Percentiles rank a stretch among this genome's conserved stretches.
Conservation (phyloP, 1,284 basidiomycete species). For the Ceratobasidium sp. region DNA sequence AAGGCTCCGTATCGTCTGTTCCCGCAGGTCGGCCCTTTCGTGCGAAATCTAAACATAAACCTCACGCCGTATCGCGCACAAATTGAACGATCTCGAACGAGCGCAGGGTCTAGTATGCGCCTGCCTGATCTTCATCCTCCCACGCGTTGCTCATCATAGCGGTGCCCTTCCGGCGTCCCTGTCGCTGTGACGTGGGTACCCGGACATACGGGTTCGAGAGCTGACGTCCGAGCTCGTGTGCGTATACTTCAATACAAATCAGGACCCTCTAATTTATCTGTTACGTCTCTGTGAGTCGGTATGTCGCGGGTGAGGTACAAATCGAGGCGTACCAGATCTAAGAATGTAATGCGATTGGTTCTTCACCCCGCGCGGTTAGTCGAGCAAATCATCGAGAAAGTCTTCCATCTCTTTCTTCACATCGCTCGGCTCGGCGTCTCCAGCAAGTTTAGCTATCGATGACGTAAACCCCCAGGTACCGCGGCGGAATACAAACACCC, state of each 20-base stretch:
- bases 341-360: not conserved
- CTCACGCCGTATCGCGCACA: constrained; percentile 9
- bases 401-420: constrained; percentile 76
- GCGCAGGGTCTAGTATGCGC: constrained; percentile 17
- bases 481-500: not conserved
- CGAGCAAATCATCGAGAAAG: constrained; percentile 76
- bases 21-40: not conserved
- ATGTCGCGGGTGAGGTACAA: constrained; percentile 4
- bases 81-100: constrained; percentile 20
- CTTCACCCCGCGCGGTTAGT: constrained; percentile 52
- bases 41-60: not conserved
- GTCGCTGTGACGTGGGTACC: constrained; percentile 19
- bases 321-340: not conserved
- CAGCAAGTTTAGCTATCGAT: constrained; percentile 23
- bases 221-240: not conserved
- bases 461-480: not conserved
- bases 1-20: not conserved
- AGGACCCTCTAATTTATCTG: constrained; percentile 15
- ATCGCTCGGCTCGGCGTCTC: constrained; percentile 57
- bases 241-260: not conserved
- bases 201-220: not conserved
- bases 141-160: constrained; percentile 32
- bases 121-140: constrained; percentile 18
- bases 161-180: constrained; percentile 11
- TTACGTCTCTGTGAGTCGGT: not conserved